phyloP scores from a whole-genome alignment of 1,284 basidiomycete genomes.

The Tetrapyrgos nigripes region DNA sequence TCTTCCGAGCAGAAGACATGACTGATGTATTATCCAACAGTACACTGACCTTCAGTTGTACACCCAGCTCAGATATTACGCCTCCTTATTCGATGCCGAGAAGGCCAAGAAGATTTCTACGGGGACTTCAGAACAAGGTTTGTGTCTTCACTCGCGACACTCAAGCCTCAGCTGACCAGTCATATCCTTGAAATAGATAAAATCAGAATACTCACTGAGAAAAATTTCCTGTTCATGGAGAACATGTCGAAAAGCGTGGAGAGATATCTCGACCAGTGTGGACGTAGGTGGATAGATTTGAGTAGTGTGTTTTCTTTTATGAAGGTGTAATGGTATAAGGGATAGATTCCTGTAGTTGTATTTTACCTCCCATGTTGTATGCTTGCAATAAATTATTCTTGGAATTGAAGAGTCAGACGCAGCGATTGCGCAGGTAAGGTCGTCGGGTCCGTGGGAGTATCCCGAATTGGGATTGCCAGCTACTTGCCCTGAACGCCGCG shows the following conservation, averaged over 20 bases:
- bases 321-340: conserved; percentile 51
- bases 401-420: no score
- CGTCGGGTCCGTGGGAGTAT: background rate
- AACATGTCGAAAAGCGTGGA: conserved; percentile 66
- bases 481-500: background rate
- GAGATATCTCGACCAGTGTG: conserved; percentile 84
- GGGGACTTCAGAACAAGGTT: conserved; percentile 58
- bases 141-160: conserved; percentile 25
- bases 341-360: background rate
- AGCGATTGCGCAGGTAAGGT: no score
- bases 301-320: conserved; percentile 80
- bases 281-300: conserved; percentile 88
- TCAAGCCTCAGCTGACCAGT: conserved; percentile 6
- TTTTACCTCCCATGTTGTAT: background rate
- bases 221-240: conserved; percentile 59
- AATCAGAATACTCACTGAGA: conserved; percentile 52
- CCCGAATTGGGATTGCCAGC: background rate
- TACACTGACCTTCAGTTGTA: conserved; percentile 88
- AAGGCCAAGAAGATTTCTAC: conserved; percentile 62
- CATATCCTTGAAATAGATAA: conserved; percentile 51
- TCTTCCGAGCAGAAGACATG: background rate
- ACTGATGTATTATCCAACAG: conserved; percentile 42
- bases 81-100: conserved; percentile 77
- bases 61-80: conserved; percentile 86
- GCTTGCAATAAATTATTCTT: no score